Evolutionary conservation across 2,329 filamentous ascomycete species (phyloP).

Genomic region (Fusarium dlaminii): DNA sequence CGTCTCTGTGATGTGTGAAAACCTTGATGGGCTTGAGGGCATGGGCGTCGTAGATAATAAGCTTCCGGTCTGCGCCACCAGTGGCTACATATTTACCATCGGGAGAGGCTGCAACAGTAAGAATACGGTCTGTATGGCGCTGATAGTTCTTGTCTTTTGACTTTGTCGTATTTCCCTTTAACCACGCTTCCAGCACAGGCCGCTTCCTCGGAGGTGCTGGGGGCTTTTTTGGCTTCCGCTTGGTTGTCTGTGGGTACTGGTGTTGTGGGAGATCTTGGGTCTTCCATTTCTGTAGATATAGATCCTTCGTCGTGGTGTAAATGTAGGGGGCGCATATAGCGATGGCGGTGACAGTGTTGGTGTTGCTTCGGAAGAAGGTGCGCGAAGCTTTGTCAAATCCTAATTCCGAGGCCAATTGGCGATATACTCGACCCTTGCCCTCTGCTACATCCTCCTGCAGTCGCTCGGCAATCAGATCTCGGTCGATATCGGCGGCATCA

Average conservation of each 20-base stretch:
- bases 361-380: conserved; percentile 81
- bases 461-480: conserved; percentile 89
- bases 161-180: conserved; percentile 69
- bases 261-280: conserved; percentile 72
- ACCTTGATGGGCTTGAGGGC: conserved; percentile 81
- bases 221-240: conserved; percentile 66
- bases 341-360: conserved; percentile 79
- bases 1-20: conserved; percentile 91
- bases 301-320: conserved; percentile 90
- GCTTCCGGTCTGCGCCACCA: conserved; percentile 82
- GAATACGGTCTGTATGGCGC: conserved; percentile 82
- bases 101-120: conserved; percentile 85
- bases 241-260: conserved; percentile 68
- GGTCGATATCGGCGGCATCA: conserved; percentile 92
- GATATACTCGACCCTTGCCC: conserved; percentile 88
- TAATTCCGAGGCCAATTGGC: conserved; percentile 78
- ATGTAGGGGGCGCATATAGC: conserved; percentile 81
- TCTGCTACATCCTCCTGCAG: conserved; percentile 93
- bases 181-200: conserved; percentile 70
- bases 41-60: conserved; percentile 89
- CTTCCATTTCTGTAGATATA: conserved; percentile 88
- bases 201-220: conserved; percentile 67
- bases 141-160: conserved; percentile 72
- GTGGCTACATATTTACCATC: conserved; percentile 93
- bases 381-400: conserved; percentile 74